phyloP scores from a whole-genome alignment of 345 rosid genomes.

The Populus alba region DNA sequence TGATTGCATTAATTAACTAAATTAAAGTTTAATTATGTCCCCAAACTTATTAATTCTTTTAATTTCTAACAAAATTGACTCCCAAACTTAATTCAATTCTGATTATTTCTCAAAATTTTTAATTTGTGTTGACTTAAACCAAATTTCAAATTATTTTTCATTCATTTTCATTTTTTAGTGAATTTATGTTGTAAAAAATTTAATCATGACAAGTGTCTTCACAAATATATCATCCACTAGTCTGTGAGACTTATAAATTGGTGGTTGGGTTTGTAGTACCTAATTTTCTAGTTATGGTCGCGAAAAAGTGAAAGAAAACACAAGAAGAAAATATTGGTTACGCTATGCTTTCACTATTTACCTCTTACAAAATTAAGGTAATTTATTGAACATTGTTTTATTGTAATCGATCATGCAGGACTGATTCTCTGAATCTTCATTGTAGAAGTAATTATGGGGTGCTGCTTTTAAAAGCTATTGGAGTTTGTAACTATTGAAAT shows the following conservation, averaged over 20 bases:
- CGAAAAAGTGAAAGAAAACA: conserved; percentile 54
- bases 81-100: too few species aligned
- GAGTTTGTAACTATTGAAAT: background rate
- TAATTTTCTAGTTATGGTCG: conserved; percentile 64
- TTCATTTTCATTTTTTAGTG: too few species aligned
- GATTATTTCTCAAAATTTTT: too few species aligned
- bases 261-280: conserved; percentile 60
- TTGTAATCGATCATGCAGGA: background rate
- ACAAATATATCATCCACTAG: background rate
- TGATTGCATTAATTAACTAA: too few species aligned
- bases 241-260: conserved; percentile 43
- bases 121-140: too few species aligned
- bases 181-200: background rate
- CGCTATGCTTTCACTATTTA: conserved; percentile 64
- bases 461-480: background rate
- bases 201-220: too few species aligned
- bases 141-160: too few species aligned
- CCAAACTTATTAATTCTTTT: too few species aligned
- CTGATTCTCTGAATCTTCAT: background rate
- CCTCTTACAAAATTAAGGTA: conserved; percentile 89
- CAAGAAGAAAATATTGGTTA: conserved; percentile 47
- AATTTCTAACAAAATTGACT: too few species aligned
- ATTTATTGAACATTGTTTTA: conserved; percentile 9
- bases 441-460: background rate
- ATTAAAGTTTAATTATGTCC: too few species aligned